Percentiles rank a stretch among this genome's conserved stretches.
These are phyloP conservation scores for Phycomyces nitens DNA, from an alignment of 192 early-diverging fungal species.

Conservation along the genomic window DNA sequence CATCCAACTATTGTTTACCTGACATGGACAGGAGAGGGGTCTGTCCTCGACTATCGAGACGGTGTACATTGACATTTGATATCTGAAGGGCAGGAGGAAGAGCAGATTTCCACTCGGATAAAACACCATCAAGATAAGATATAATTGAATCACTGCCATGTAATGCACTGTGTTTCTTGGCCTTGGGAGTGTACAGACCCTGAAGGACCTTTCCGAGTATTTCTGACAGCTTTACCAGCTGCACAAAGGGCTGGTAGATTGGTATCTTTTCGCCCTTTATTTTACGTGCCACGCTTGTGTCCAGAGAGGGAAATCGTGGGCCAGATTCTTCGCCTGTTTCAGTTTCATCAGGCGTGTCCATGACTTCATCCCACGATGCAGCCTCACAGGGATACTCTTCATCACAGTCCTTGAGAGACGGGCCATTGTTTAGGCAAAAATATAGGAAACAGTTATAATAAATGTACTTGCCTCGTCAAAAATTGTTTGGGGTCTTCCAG, in stretches of 20 bases:
- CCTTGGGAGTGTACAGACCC: conserved; percentile 33
- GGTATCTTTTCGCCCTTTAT: conserved; percentile 26
- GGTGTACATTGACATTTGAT: conserved; percentile 15
- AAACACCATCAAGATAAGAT: conserved; percentile 27
- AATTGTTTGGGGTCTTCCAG: conserved; percentile 56
- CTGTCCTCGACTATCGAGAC: conserved; percentile 15
- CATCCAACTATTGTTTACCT: conserved; percentile 19
- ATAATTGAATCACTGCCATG: conserved; percentile 36
- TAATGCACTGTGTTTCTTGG: conserved; percentile 29
- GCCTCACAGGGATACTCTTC: conserved; percentile 30
- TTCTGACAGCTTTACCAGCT: conserved; percentile 36
- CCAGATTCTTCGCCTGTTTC: background rate
- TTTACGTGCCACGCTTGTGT: conserved; percentile 19
- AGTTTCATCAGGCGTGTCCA: conserved; percentile 17
- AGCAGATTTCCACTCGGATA: conserved; percentile 32
- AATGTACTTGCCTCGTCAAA: conserved; percentile 37
- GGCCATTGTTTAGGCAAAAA: too few species aligned
- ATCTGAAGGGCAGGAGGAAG: conserved; percentile 29
- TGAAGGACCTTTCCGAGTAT: conserved; percentile 34
- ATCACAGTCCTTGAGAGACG: conserved; percentile 22
- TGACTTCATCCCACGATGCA: conserved; percentile 36
- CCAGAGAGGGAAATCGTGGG: conserved; percentile 30
- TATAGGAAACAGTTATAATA: too few species aligned
- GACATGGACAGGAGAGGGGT: conserved; percentile 32
- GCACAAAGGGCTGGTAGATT: conserved; percentile 40